phyloP scores from a whole-genome alignment of 345 rosid species.

The Abelmoschus esculentus region DNA sequence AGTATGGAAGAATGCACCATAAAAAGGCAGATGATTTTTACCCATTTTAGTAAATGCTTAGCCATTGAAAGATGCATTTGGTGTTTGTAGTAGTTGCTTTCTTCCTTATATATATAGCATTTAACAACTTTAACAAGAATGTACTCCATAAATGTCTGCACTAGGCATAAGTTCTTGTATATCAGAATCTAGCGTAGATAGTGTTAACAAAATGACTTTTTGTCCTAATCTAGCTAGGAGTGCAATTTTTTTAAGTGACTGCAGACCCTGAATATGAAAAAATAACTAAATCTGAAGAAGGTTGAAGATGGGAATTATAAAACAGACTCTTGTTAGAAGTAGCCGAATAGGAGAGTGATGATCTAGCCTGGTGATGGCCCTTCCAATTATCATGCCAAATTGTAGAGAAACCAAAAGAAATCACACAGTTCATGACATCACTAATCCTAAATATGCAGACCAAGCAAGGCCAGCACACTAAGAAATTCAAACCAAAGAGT shows the following conservation, averaged over 20 bases:
- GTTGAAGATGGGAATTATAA: background rate
- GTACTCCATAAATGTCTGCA: background rate
- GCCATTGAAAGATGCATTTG: background rate
- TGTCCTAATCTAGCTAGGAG: background rate
- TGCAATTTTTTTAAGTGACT: background rate
- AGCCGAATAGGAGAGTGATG: background rate
- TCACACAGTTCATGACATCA: background rate
- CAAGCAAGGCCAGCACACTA: background rate
- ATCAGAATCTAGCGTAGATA: background rate
- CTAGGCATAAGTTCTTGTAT: background rate
- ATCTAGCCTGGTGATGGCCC: background rate
- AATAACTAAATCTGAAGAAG: background rate
- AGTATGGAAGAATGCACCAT: too few species aligned
- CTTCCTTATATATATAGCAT: background rate
- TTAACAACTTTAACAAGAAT: background rate
- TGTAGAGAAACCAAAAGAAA: background rate
- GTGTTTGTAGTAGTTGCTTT: background rate
- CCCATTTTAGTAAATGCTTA: background rate
- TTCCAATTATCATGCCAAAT: background rate
- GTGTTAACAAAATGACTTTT: background rate
- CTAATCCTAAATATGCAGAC: background rate
- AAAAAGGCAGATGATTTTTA: too few species aligned
- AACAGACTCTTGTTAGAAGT: background rate
- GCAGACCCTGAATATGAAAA: background rate
- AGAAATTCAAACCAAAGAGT: background rate